A percentile compares a stretch with the other conserved stretches of the same genome.
Evolutionary conservation across 208 protist genomes (phyloP).

Genomic region (Leishmania tropica): DNA sequence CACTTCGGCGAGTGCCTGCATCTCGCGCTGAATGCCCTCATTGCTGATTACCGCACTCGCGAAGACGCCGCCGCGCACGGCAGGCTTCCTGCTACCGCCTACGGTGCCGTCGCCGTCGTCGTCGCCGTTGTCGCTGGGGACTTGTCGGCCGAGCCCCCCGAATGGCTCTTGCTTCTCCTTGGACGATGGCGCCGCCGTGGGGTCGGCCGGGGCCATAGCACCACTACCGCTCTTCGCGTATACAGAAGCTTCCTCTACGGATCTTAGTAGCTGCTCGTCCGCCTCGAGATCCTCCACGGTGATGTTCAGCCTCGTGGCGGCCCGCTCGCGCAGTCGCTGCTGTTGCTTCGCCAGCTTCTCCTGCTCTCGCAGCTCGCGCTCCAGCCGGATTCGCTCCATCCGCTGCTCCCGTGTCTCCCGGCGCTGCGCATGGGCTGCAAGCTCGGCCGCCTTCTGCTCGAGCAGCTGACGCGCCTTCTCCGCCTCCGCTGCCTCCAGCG

Average conservation of each 20-base stretch:
- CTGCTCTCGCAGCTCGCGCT: constrained; percentile 72
- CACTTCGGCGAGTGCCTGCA: constrained; percentile 61
- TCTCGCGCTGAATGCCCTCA: constrained; percentile 74
- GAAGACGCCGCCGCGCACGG: constrained; percentile 50
- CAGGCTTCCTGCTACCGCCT: constrained; percentile 20
- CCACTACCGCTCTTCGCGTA: constrained; percentile 2
- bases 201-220: not conserved
- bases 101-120: constrained; percentile 35
- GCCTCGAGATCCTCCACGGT: constrained; percentile 74
- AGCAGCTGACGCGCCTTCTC: constrained; percentile 64
- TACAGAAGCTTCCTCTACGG: constrained; percentile 38
- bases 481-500: constrained; percentile 58
- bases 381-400: constrained; percentile 63
- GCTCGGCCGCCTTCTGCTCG: constrained; percentile 54
- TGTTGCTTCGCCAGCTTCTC: constrained; percentile 63
- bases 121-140: constrained; percentile 26
- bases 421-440: constrained; percentile 29
- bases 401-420: constrained; percentile 76
- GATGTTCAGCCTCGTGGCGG: constrained; percentile 65
- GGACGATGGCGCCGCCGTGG: constrained; percentile 3
- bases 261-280: constrained; percentile 59
- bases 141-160: not conserved
- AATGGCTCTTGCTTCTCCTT: not conserved
- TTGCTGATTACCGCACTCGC: constrained; percentile 72
- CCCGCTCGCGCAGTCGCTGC: constrained; percentile 59